These are phyloP conservation scores for Colletotrichum sojae DNA, from an alignment of 2,329 filamentous ascomycete species.

Conservation along the genomic window DNA sequence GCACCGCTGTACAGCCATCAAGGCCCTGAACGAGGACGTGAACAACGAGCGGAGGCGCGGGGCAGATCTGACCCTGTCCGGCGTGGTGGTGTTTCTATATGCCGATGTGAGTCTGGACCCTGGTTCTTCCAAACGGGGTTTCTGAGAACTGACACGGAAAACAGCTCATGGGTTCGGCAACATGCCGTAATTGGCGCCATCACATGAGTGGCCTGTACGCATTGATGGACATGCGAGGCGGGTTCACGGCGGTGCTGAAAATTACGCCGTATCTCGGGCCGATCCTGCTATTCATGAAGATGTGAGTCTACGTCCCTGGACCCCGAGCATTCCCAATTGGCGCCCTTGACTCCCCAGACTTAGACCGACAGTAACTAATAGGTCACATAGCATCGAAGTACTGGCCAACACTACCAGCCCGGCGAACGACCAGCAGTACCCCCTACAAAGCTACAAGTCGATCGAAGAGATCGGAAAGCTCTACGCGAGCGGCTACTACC, in stretches of 20 bases:
- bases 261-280: background rate
- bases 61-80: conserved; percentile 1
- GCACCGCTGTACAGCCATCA: conserved; percentile 49
- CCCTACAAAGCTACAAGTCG: conserved; percentile 36
- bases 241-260: conserved; percentile 9
- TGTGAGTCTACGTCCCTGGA: conserved; percentile 4
- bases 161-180: conserved; percentile 47
- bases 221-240: conserved; percentile 37
- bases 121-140: accelerated
- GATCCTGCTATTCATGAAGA: conserved; percentile 11
- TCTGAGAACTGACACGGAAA: background rate
- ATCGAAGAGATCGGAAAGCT: conserved; percentile 45
- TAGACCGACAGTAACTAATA: conserved; percentile 10
- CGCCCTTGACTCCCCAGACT: background rate
- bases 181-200: conserved; percentile 50
- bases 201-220: conserved; percentile 47
- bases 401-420: conserved; percentile 55
- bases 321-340: too few species aligned
- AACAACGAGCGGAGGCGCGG: conserved; percentile 40
- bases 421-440: conserved; percentile 46
- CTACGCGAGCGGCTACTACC: conserved; percentile 41
- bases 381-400: conserved; percentile 46
- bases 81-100: conserved; percentile 31
- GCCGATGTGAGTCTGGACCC: conserved; percentile 5
- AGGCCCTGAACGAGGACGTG: conserved; percentile 49